Evolutionary conservation across 2,329 filamentous ascomycete species (phyloP).

Genomic region (Periglandula ipomoeae): DNA sequence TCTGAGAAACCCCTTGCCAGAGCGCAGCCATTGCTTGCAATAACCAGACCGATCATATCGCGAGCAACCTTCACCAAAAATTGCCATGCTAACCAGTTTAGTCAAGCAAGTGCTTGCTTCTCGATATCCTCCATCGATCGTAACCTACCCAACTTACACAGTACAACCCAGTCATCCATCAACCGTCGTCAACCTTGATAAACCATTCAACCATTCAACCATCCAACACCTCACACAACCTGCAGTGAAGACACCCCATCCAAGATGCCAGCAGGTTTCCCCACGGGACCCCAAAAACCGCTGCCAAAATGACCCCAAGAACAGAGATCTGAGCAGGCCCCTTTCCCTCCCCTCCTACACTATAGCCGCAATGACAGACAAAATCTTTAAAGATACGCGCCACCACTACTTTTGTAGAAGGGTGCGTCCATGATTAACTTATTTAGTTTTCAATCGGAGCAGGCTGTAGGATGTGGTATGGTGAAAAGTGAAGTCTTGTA

Average conservation of each 20-base stretch:
- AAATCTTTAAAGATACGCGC: background rate
- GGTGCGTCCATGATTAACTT: background rate
- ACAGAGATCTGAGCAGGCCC: slow-evolving; percentile 42
- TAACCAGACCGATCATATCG: too few species aligned
- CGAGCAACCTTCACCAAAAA: background rate
- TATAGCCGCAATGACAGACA: slow-evolving; percentile 29
- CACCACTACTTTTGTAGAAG: background rate
- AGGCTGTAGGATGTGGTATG: slow-evolving; percentile 20
- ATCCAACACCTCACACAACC: background rate
- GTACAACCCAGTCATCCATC: too few species aligned
- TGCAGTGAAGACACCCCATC: slow-evolving; percentile 7
- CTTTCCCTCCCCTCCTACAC: background rate
- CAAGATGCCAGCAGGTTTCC: slow-evolving; percentile 1
- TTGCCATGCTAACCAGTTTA: too few species aligned
- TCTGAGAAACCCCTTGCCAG: too few species aligned
- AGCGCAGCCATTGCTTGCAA: too few species aligned
- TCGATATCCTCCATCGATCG: too few species aligned
- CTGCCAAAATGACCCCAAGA: slow-evolving; percentile 22
- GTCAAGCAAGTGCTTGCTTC: slow-evolving; percentile 5
- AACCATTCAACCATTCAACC: too few species aligned
- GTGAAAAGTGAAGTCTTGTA: background rate
- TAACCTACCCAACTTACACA: too few species aligned
- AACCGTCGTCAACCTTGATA: too few species aligned
- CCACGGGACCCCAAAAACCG: background rate
- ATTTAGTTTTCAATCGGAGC: slow-evolving; percentile 48